Base-by-base conservation (phyloP, 2,329 filamentous ascomycete species). In the Aspergillus piperis region DNA sequence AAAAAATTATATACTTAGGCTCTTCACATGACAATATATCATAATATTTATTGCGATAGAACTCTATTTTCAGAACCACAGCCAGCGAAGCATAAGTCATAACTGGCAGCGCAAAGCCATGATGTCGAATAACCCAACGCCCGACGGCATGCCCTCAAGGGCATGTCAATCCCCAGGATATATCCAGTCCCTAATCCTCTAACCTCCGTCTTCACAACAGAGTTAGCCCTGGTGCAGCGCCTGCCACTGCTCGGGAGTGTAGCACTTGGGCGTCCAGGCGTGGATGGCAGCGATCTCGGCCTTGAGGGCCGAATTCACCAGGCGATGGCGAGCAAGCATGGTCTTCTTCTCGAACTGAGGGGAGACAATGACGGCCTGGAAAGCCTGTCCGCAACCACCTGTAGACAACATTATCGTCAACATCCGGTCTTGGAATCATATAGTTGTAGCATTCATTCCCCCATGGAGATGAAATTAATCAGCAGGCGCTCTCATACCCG, bases 181-280 rank as follows among this genome's bases (percentile, higher is more conserved):
- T 63, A 64, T 57, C 48, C 52, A 56, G 25, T n/a, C n/a, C 51
- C 10, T n/a, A 38, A 15, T 17, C 44, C 38, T 17, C 38, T 13
- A 36, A 1, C 42, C 32, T 36, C 32, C 32, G 11, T 36, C 32
- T 13, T 36, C 11, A 13, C 32, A 36, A 5, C 38, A 21, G 7
- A 17, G 6, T 27, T 59, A 54, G 52, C 58, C 62, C 66, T 77
- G 73, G 64, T 84, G 83, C 77, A 89, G 85, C 76, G 86, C 87
- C 79, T 91, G 86, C 87, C 90, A 96, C 80, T 97, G 91, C 70
- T 92, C 91, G 0, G 91, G 91, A 8, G 93, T 97, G 80, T 92
- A 90, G 76, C 93, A 96, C 79, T 92, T 96, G 27, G 92, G 91
- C 58, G 91, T 96, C 93, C 93, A 97, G 41, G 93, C 93, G 80